These are phyloP conservation scores for Xylariales sp. DNA, from an alignment of 2,329 filamentous ascomycete species.

Conservation along the genomic window DNA sequence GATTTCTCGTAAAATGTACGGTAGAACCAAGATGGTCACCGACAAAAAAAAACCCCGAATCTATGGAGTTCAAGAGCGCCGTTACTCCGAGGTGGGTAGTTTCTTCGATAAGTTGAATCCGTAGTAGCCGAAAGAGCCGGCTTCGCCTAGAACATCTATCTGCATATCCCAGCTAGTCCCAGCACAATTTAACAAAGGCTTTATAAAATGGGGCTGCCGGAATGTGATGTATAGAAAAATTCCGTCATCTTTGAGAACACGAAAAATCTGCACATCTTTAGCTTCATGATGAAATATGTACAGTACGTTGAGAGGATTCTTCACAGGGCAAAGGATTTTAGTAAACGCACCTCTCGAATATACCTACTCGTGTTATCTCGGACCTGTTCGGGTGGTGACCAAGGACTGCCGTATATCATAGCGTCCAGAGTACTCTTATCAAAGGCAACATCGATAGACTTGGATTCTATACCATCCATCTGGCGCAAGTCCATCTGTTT, in stretches of 20 bases:
- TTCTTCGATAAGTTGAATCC: constrained; percentile 26
- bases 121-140: constrained; percentile 43
- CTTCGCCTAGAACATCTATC: constrained; percentile 34
- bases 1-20: too few relatives aligned
- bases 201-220: background rate
- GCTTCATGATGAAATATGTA: background rate
- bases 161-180: constrained; percentile 35
- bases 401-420: constrained; percentile 50
- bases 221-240: background rate
- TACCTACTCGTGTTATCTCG: background rate
- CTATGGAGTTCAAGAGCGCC: too few relatives aligned
- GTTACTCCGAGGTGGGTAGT: too few relatives aligned
- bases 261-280: background rate
- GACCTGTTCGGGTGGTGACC: constrained; percentile 40
- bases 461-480: constrained; percentile 34
- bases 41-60: too few relatives aligned
- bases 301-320: background rate
- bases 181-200: background rate
- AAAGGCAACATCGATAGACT: constrained; percentile 50
- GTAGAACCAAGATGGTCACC: too few relatives aligned
- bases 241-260: background rate
- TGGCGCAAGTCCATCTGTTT: constrained; percentile 44
- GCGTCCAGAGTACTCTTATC: constrained; percentile 53
- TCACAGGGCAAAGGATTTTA: background rate
- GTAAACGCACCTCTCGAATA: background rate